Evolutionary conservation across 2,329 filamentous ascomycete species (phyloP).

Genomic region (Cladosporium colombiae): DNA sequence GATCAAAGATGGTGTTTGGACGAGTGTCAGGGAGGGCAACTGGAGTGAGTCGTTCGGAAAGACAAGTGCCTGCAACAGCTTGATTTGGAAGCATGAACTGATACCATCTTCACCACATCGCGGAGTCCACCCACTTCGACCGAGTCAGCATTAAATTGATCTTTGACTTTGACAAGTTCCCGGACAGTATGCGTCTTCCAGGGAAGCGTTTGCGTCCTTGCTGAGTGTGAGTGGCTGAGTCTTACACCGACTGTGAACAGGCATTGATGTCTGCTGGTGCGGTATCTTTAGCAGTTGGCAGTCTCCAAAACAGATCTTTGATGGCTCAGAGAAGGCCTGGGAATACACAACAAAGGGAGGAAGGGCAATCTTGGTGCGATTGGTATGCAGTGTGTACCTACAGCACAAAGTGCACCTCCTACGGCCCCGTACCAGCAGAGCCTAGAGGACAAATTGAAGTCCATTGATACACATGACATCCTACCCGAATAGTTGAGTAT

Average conservation of each 20-base stretch:
- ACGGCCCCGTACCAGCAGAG: background rate
- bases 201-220: too few species aligned
- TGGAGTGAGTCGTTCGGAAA: background rate
- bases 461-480: background rate
- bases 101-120: background rate
- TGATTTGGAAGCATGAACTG: background rate
- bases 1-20: background rate
- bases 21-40: background rate
- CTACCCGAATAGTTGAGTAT: background rate
- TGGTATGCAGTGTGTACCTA: too few species aligned
- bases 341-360: too few species aligned
- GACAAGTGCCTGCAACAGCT: background rate
- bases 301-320: background rate
- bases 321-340: background rate
- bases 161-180: too few species aligned
- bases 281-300: background rate
- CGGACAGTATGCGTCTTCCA: background rate
- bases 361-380: too few species aligned
- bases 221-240: too few species aligned
- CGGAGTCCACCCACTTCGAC: background rate
- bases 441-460: background rate
- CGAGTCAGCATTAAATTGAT: too few species aligned
- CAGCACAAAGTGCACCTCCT: background rate
- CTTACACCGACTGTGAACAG: too few species aligned
- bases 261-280: background rate